phyloP scores from a whole-genome alignment of 306 rosid species.

The Vicia faba region DNA sequence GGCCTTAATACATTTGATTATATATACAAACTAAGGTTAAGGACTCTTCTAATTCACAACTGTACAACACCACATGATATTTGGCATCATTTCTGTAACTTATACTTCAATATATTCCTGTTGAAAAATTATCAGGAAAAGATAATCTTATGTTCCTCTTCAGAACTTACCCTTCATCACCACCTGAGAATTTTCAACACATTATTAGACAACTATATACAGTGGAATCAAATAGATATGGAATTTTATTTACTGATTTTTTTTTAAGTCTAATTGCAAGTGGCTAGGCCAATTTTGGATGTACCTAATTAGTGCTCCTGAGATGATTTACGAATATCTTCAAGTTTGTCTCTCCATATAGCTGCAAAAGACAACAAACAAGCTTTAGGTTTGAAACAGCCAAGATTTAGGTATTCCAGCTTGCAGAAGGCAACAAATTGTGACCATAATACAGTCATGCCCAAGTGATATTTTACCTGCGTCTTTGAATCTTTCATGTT shows the following conservation, averaged over 20 bases:
- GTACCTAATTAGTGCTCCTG: slow-evolving; percentile 58
- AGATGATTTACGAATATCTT: slow-evolving; percentile 63
- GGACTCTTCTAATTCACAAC: slow-evolving; percentile 41
- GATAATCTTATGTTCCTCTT: slow-evolving; percentile 38
- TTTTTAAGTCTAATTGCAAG: not conserved
- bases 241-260: not conserved
- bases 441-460: slow-evolving; percentile 20
- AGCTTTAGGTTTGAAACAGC: slow-evolving; percentile 13
- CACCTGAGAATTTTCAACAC: slow-evolving; percentile 35
- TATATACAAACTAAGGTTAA: slow-evolving; percentile 41
- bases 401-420: slow-evolving; percentile 24
- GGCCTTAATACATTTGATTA: slow-evolving; percentile 36
- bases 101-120: slow-evolving; percentile 34
- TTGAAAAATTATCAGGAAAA: slow-evolving; percentile 45
- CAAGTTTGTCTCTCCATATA: slow-evolving; percentile 77
- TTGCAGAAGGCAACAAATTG: slow-evolving; percentile 4
- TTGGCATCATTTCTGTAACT: slow-evolving; percentile 33
- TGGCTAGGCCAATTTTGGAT: slow-evolving; percentile 17
- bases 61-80: slow-evolving; percentile 45
- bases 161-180: slow-evolving; percentile 38
- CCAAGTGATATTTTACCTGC: slow-evolving; percentile 59
- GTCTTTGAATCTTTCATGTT: slow-evolving; percentile 80
- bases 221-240: slow-evolving; percentile 11
- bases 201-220: slow-evolving; percentile 28
- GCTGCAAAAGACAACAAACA: slow-evolving; percentile 63